Evolutionary conservation across 768 basidiomycete species (phyloP), one percentile per base, ranked within the genome.

Genomic region (Mycena leptocephala): DNA sequence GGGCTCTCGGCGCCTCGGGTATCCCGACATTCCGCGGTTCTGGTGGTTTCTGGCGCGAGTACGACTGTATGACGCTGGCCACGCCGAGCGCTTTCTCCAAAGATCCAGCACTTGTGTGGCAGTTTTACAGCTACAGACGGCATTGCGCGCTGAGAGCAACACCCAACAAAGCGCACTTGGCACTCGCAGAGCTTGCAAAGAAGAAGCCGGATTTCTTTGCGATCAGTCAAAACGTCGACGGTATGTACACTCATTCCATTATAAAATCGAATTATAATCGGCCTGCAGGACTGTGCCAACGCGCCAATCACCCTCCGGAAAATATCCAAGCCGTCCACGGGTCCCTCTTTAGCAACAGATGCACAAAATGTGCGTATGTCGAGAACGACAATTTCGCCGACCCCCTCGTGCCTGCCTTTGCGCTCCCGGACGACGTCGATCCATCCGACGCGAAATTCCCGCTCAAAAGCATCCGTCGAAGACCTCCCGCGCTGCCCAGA

Each of bases 11-110:
- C 71, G 63, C 71, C 28, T 72, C 71, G 26, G 71, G 71, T 1
- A 65, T 72, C 71, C 71, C 71, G 26, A 72, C 71, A 16, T 72
- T 72, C 39, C 71, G 71, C n/a, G 71, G 63, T 8, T 63, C 71
- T 3, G 71, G 71, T 11, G 71, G 71, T 3, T 72, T 72, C 62
- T 72, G 71, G 71, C 71, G 71, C 30, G 63, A 72, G 39, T 66
- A 72, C 39, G 71, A 72, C 53, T 65, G 53, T 55, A 72, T 66
- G 71, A 66, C 71, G 37, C 63, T 72, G 3, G 71, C 71, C 6
- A 72, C 71, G 11, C 71, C 71, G n/a, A 28, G 63, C 18, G 71
- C 71, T 3, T 72, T 72, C 55, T 24, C 62, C 5, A 65, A 37
- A 20, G 53, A 72, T 20, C 71, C 71, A 0, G 71, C 71, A 13